These are phyloP conservation scores for Striga hermonthica DNA, from an alignment of 305 asterid genomes.

Conservation along the genomic window DNA sequence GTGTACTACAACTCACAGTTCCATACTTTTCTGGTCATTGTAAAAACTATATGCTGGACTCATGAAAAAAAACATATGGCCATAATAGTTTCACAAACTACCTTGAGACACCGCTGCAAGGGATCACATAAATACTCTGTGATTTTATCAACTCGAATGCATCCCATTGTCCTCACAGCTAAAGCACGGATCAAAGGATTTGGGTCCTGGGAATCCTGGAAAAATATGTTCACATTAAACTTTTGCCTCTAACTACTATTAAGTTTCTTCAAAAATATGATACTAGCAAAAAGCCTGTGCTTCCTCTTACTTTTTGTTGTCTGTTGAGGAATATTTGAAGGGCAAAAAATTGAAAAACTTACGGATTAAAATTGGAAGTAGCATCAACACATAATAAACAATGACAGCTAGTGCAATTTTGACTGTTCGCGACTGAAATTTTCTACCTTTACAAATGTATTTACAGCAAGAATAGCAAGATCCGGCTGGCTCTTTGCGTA, in stretches of 20 bases:
- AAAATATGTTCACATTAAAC: constrained; percentile 26
- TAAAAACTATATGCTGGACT: constrained; percentile 13
- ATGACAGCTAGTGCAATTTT: not conserved
- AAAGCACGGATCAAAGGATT: constrained; percentile 94
- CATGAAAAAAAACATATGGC: constrained; percentile 25
- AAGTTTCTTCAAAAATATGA: constrained; percentile 6
- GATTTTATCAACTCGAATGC: constrained; percentile 97
- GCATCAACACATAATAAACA: constrained; percentile 6
- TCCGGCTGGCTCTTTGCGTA: constrained; percentile 98
- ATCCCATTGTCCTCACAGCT: constrained; percentile 99
- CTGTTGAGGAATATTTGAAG: not conserved
- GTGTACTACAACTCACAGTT: constrained; percentile 13
- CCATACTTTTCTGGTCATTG: constrained; percentile 19
- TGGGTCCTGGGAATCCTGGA: constrained; percentile 96
- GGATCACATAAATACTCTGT: constrained; percentile 97
- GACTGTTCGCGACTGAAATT: not conserved
- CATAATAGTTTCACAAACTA: constrained; percentile 29
- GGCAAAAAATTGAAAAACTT: not conserved
- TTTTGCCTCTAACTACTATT: constrained; percentile 21
- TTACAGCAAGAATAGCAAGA: constrained; percentile 95
- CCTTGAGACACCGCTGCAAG: constrained; percentile 96
- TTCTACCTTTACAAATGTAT: constrained; percentile 90
- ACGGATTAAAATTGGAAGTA: constrained; percentile 13
- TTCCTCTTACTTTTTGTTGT: not conserved
- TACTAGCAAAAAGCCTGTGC: too few species aligned